These are phyloP conservation scores for Camellia oleifera DNA, from an alignment of 179 eudicot genomes.

Conservation along the genomic window DNA sequence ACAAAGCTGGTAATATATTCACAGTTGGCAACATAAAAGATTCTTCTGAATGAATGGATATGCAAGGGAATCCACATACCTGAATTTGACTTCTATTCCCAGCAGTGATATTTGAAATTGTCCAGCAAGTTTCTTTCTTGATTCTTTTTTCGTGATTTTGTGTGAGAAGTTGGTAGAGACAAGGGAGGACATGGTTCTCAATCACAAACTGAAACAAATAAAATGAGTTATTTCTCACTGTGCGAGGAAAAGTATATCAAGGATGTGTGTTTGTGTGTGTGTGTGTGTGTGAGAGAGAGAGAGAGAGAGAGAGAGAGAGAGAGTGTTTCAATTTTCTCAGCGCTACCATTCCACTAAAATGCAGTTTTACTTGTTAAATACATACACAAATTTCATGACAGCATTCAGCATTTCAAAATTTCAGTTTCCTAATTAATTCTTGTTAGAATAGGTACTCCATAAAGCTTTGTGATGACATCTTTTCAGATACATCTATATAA, in stretches of 20 bases:
- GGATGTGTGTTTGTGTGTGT: not conserved
- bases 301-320: not conserved
- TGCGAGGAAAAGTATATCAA: not conserved
- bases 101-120: slow-evolving; percentile 77
- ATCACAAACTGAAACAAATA: slow-evolving; percentile 47
- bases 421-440: not conserved
- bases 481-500: not conserved
- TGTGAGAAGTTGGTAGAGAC: slow-evolving; percentile 55
- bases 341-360: not conserved
- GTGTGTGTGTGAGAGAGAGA: no score
- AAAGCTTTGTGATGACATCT: not conserved
- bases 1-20: not conserved
- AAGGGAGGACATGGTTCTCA: slow-evolving; percentile 61
- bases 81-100: slow-evolving; percentile 67
- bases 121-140: slow-evolving; percentile 85
- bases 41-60: not conserved
- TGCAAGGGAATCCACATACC: slow-evolving; percentile 26
- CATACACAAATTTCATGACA: not conserved
- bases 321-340: not conserved
- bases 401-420: not conserved
- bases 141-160: slow-evolving; percentile 69
- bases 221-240: not conserved
- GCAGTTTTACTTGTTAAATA: not conserved
- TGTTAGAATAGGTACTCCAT: not conserved
- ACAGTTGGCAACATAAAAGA: not conserved